Conservation (phyloP, 352 stramenopile species). For the Phytophthora quininea region DNA sequence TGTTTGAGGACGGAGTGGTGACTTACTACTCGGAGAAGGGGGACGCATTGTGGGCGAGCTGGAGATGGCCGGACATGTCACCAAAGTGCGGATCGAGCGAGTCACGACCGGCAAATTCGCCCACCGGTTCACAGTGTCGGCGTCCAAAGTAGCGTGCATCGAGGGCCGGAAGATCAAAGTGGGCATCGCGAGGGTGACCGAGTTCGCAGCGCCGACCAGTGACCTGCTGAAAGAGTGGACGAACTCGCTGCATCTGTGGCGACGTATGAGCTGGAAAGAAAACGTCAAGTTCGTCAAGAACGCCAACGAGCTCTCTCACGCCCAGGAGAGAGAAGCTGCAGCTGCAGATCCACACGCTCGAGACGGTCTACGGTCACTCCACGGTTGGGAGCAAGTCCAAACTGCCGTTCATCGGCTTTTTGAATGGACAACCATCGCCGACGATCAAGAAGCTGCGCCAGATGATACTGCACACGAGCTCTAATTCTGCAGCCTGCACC, state of each 20-base stretch:
- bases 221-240: constrained; percentile 88
- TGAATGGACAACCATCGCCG: constrained; percentile 60
- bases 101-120: constrained; percentile 62
- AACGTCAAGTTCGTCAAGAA: constrained; percentile 85
- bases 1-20: constrained; percentile 80
- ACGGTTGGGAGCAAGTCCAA: constrained; percentile 44
- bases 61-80: constrained; percentile 70
- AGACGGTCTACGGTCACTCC: constrained; percentile 51
- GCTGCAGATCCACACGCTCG: constrained; percentile 58
- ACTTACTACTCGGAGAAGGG: constrained; percentile 79
- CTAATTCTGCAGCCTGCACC: constrained; percentile 32
- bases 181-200: constrained; percentile 57
- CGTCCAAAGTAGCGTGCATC: constrained; percentile 67
- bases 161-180: constrained; percentile 82
- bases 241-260: constrained; percentile 82
- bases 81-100: constrained; percentile 80
- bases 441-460: constrained; percentile 76
- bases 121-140: constrained; percentile 72
- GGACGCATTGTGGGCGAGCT: constrained; percentile 65
- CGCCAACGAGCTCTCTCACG: constrained; percentile 52
- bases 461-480: constrained; percentile 53
- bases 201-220: constrained; percentile 72
- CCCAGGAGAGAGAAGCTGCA: constrained; percentile 64
- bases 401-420: constrained; percentile 60
- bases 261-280: constrained; percentile 88